Evolutionary conservation across 2,329 filamentous ascomycete species (phyloP).

Genomic region (Colletotrichum filicis): DNA sequence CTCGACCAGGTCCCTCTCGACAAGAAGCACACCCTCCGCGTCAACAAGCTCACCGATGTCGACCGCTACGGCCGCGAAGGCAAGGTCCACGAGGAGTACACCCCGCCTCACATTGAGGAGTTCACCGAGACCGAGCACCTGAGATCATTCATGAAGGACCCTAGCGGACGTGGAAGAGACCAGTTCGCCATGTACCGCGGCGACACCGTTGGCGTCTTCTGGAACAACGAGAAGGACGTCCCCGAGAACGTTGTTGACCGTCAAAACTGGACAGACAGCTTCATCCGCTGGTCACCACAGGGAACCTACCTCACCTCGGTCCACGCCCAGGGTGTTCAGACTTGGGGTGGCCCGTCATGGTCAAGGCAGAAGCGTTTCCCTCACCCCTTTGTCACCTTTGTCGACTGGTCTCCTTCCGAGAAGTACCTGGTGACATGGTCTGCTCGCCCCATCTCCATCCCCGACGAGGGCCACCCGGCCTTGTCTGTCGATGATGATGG

Average conservation of each 20-base stretch:
- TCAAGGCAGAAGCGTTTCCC: conserved; percentile 91
- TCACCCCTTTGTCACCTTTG: conserved; percentile 93
- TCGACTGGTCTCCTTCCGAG: conserved; percentile 94
- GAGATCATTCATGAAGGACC: conserved; percentile 90
- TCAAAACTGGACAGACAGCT: conserved; percentile 96
- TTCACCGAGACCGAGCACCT: conserved; percentile 95
- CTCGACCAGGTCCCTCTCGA: conserved; percentile 90
- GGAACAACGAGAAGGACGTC: conserved; percentile 95
- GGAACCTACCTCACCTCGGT: conserved; percentile 96
- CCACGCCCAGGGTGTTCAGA: conserved; percentile 94
- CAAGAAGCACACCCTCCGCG: conserved; percentile 93
- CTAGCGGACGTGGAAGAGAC: conserved; percentile 82
- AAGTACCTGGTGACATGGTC: conserved; percentile 98
- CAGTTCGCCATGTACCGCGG: conserved; percentile 95
- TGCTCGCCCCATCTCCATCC: conserved; percentile 89
- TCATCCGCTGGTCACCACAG: conserved; percentile 96
- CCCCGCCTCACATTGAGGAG: conserved; percentile 80
- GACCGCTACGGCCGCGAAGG: conserved; percentile 96
- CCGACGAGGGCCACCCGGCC: conserved; percentile 86
- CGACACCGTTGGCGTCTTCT: conserved; percentile 93
- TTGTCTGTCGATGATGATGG: conserved; percentile 93
- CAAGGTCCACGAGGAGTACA: conserved; percentile 91
- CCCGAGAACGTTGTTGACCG: conserved; percentile 93
- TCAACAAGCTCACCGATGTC: conserved; percentile 99
- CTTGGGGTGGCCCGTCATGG: conserved; percentile 95